Conservation (phyloP, 345 rosid species). For the Sapria himalayana region DNA sequence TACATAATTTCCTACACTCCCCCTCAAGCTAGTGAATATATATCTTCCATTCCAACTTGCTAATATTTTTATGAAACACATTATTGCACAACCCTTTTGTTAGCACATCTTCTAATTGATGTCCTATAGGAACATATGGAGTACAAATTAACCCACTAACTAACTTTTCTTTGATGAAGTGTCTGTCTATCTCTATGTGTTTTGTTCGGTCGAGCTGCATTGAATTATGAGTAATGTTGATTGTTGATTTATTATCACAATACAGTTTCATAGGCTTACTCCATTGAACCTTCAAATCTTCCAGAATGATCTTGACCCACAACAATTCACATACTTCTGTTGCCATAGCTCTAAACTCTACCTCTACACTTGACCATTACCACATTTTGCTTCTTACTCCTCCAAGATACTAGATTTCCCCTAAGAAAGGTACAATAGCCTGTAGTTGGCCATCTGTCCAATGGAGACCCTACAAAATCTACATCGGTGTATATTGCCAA, state of each 20-base stretch:
- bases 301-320: not conserved
- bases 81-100: not conserved
- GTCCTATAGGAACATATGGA: not conserved
- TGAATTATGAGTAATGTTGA: not conserved
- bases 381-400: too few species aligned
- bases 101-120: not conserved
- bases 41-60: not conserved
- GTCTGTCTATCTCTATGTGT: not conserved
- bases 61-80: not conserved
- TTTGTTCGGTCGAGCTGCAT: slow-evolving; percentile 1
- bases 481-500: not conserved
- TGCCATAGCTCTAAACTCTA: slow-evolving; percentile 1
- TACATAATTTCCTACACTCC: not conserved
- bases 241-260: slow-evolving; percentile 1
- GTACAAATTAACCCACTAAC: not conserved
- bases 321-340: not conserved
- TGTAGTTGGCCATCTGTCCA: not conserved
- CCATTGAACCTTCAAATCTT: not conserved
- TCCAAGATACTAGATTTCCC: not conserved
- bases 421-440: too few species aligned
- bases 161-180: slow-evolving; percentile 2
- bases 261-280: not conserved
- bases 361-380: not conserved
- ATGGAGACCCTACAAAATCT: not conserved
- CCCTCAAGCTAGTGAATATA: not conserved